Evolutionary conservation across 1,284 basidiomycete species (phyloP).

Genomic region (Meira miltonrushii): DNA sequence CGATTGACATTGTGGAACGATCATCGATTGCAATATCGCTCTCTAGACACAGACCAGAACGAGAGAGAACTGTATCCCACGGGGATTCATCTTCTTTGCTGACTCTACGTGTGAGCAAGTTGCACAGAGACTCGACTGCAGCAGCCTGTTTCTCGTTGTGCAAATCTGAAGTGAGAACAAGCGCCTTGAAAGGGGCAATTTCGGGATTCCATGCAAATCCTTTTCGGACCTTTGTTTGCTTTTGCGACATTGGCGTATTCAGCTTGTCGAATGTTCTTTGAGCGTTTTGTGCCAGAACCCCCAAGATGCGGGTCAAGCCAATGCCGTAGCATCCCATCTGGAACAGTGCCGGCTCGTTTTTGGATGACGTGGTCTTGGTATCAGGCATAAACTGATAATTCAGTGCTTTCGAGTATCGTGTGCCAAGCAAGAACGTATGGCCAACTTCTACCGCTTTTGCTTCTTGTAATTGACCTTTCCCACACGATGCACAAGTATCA

Average conservation of each 20-base stretch:
- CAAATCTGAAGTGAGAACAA: background rate
- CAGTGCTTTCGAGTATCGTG: constrained; percentile 47
- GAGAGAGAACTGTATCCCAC: background rate
- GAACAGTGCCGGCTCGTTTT: constrained; percentile 9
- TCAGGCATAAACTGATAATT: constrained; percentile 24
- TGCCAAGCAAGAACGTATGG: constrained; percentile 53
- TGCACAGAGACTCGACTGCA: background rate
- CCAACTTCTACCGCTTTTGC: constrained; percentile 51
- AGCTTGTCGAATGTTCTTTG: background rate
- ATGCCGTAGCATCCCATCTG: constrained; percentile 55
- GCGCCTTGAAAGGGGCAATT: constrained; percentile 7
- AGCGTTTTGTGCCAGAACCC: constrained; percentile 42
- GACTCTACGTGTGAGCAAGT: background rate
- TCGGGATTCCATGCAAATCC: constrained; percentile 6
- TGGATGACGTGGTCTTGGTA: background rate
- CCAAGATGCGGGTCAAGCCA: constrained; percentile 51
- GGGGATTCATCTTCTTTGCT: constrained; percentile 10
- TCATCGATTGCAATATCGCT: constrained; percentile 49
- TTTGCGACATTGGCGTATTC: background rate
- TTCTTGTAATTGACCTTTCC: constrained; percentile 18
- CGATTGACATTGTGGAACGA: constrained; percentile 29
- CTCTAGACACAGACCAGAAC: background rate
- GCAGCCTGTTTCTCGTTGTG: background rate
- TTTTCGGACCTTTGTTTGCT: background rate
- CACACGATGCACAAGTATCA: constrained; percentile 37